phyloP scores from a whole-genome alignment of 73 alveolate genomes.

The Blepharisma japonicum region DNA sequence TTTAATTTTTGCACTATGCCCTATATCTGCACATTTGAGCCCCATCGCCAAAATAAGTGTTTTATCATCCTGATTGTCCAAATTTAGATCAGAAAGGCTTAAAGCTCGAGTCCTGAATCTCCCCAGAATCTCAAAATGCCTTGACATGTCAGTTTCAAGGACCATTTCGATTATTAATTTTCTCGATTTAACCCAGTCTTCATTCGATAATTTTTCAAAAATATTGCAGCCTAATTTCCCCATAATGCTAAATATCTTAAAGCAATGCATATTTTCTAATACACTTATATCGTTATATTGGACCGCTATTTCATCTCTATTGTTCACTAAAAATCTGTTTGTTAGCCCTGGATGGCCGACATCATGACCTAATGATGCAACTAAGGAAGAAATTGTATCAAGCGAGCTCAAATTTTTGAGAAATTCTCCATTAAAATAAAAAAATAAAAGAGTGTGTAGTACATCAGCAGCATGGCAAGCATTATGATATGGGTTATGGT shows the following conservation, averaged over 20 bases:
- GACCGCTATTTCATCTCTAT: slow-evolving; percentile 50
- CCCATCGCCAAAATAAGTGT: not conserved
- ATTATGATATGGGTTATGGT: slow-evolving; percentile 72
- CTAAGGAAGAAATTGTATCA: slow-evolving; percentile 26
- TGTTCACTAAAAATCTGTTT: slow-evolving; percentile 49
- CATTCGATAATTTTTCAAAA: slow-evolving; percentile 36
- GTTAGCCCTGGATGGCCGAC: slow-evolving; percentile 70
- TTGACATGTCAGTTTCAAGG: slow-evolving; percentile 81
- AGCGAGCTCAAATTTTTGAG: slow-evolving; percentile 20
- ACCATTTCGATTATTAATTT: slow-evolving; percentile 65
- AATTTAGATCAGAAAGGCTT: not conserved
- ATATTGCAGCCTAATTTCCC: slow-evolving; percentile 38
- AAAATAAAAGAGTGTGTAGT: slow-evolving; percentile 41
- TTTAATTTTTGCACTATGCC: slow-evolving; percentile 47
- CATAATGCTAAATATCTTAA: slow-evolving; percentile 54
- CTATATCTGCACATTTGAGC: slow-evolving; percentile 7
- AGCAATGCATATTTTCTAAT: slow-evolving; percentile 67
- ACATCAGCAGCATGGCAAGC: slow-evolving; percentile 85
- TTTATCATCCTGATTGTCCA: not conserved
- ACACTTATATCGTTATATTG: slow-evolving; percentile 65
- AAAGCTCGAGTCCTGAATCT: not conserved
- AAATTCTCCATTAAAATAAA: slow-evolving; percentile 51
- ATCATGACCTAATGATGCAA: slow-evolving; percentile 60
- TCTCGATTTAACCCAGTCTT: slow-evolving; percentile 51
- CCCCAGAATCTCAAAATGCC: slow-evolving; percentile 42